A percentile compares a stretch with the other conserved stretches of the same genome.
These are phyloP conservation scores for Aphanomyces cochlioides DNA, from an alignment of 352 stramenopile genomes.

Conservation along the genomic window DNA sequence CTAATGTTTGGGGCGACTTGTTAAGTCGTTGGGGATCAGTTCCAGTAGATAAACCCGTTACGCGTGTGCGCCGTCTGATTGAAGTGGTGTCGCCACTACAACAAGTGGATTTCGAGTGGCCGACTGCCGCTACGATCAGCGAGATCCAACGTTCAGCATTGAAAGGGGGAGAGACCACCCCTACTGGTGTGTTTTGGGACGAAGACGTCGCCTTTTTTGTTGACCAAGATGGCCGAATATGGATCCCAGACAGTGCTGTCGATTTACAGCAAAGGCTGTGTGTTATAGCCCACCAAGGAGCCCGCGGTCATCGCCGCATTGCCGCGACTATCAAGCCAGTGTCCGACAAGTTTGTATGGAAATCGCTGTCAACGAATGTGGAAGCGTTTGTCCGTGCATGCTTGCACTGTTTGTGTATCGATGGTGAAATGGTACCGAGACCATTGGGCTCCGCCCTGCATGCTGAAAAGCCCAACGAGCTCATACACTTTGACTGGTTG, in stretches of 20 bases:
- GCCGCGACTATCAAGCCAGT: neutral
- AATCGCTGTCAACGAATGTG: neutral
- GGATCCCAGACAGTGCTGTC: neutral
- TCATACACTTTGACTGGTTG: constrained; percentile 44
- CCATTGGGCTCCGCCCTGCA: constrained; percentile 32
- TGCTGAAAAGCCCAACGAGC: constrained; percentile 38
- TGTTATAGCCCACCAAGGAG: neutral
- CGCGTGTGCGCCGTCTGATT: too few relatives aligned
- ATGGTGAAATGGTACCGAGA: constrained; percentile 21
- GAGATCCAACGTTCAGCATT: too few relatives aligned
- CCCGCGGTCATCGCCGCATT: neutral
- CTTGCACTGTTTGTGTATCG: constrained; percentile 25
- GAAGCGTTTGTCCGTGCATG: neutral
- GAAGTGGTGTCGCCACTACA: too few relatives aligned
- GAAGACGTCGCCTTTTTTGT: too few relatives aligned
- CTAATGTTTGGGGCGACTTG: too few relatives aligned
- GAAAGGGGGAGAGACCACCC: too few relatives aligned
- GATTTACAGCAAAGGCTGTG: neutral
- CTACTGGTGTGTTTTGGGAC: too few relatives aligned
- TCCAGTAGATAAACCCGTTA: too few relatives aligned
- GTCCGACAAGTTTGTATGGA: neutral
- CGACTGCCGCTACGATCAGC: too few relatives aligned
- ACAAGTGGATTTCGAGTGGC: too few relatives aligned
- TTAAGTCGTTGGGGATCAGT: too few relatives aligned
- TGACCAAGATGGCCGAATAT: neutral